Evolutionary conservation across 352 stramenopile genomes (phyloP).

Genomic region (Pythium aphanidermatum): DNA sequence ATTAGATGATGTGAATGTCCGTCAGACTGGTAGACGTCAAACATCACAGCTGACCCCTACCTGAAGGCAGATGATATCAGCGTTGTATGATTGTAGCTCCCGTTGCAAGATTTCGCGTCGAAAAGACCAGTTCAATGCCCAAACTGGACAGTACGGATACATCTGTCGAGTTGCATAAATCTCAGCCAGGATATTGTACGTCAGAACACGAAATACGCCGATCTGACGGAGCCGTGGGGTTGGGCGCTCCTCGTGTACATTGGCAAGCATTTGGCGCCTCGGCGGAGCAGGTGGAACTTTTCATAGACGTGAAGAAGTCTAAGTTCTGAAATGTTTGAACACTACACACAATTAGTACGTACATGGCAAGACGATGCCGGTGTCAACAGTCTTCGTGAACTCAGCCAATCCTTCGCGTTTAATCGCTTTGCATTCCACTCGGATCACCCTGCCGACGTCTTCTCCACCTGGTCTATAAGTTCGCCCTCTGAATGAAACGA

Average conservation of each 20-base stretch:
- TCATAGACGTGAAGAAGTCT: slow-evolving; percentile 6
- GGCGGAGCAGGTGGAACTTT: slow-evolving; percentile 72
- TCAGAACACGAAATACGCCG: slow-evolving; percentile 78
- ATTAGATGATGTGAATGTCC: not conserved
- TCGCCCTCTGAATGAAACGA: slow-evolving; percentile 22
- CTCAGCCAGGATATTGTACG: slow-evolving; percentile 91
- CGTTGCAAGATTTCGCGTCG: slow-evolving; percentile 86
- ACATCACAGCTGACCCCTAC: slow-evolving; percentile 9
- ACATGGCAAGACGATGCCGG: slow-evolving; percentile 83
- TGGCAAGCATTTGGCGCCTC: slow-evolving; percentile 76
- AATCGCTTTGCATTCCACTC: slow-evolving; percentile 69
- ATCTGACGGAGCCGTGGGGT: slow-evolving; percentile 72
- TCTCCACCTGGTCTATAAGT: slow-evolving; percentile 59
- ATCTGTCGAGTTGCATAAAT: slow-evolving; percentile 89
- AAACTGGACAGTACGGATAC: slow-evolving; percentile 97
- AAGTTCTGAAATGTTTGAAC: too few species aligned
- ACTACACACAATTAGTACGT: too few species aligned
- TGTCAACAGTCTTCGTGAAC: slow-evolving; percentile 74
- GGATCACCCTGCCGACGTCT: slow-evolving; percentile 75
- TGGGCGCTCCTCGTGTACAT: slow-evolving; percentile 68
- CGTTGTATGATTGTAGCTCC: slow-evolving; percentile 89
- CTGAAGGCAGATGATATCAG: slow-evolving; percentile 96
- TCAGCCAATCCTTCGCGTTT: slow-evolving; percentile 43
- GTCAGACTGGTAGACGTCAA: not conserved
- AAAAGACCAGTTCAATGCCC: slow-evolving; percentile 97